Evolutionary conservation across 2,329 filamentous ascomycete genomes (phyloP), one percentile per base, ranked within the genome.

Genomic region (Hymenotorrendiella dingleyae): DNA sequence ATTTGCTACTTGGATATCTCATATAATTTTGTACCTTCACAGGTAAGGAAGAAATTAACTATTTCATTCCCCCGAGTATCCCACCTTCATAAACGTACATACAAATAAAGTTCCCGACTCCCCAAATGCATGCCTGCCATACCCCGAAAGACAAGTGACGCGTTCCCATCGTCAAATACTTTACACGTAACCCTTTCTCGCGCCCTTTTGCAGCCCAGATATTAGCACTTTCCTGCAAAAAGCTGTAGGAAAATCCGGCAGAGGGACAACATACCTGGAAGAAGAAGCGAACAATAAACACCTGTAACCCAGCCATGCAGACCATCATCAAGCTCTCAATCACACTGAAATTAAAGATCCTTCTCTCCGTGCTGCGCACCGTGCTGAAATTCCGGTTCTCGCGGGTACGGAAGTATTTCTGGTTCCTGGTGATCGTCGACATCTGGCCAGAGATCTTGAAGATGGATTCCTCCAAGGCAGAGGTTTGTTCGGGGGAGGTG

Each of bases 381-480:
- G 93, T 98, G 70, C 87, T 94, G 70, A 98, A 97, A 70, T 98
- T 98, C 49, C 93, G 80, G 76, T 98, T 98, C 74, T 98, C 93
- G 54, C 93, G 82, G 3, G 93, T 98, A 50, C 94, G 86, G 81
- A 98, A 98, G 73, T 98, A 98, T 66, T 98, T 98, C 63, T 98
- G 93, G 72, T 95, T 96, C 60, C 93, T 80, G 30, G 86, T 89
- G 62, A 98, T 93, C 49, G 90, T 96, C 11, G 89, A 95, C 38
- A 98, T 72, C 62, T 94, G 88, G 51, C 87, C 83, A 10, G 89
- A 95, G 47, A 98, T 76, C 72, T 95, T 96, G 73, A 93, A 88
- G 58, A 97, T 85, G 29, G 88, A 91, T 69, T 98, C 91, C 65
- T 97, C 91, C 36, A 98, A 76, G 6, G 80, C 78, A 35, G 82